Evolutionary conservation across 2,329 filamentous ascomycete species (phyloP), one percentile per base, ranked within the genome.

Genomic region (Pestalotiopsis sp.): DNA sequence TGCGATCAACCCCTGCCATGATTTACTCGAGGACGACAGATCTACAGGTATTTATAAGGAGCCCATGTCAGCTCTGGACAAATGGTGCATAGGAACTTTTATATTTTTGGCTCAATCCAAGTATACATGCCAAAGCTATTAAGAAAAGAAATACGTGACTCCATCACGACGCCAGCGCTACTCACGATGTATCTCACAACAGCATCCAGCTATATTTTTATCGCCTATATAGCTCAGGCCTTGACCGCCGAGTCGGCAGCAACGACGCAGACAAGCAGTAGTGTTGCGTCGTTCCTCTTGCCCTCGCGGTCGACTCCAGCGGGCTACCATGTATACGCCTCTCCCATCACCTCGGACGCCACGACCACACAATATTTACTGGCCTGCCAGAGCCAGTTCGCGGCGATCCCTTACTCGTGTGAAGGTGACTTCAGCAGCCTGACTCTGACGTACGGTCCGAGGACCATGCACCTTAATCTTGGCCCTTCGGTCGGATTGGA

Each of bases 321-420:
- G n/a, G 63, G 63, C 45, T 57, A 66, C 25, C 63, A 66, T 31
- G 57, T 66, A 17, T 66, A 66, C 27, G 63, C 63, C 23, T 31
- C 63, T 9, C 11, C 27, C 20, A 41, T 66, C 14, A 66, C 63
- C 45, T 56, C 63, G 23, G 63, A 56, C 14, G 41, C 63, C 63
- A 27, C 41, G 5, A 38, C 63, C 7, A 66, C 63, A 17, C 36
- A 66, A 27, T 66, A 66, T 27, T 25, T 66, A 12, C 45, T 66
- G 20, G 63, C 45, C 14, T 66, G 63, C 14, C 63, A 66, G 25
- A 66, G 20, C 25, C 41, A 20, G 11, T 36, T 66, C 49, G 25
- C n/a, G 13, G 49, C 40, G 4, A 36, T 45, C 13, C 27, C 41
- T 25, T 38, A 57, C 27, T 56, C 63, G 4, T 66, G 63, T 23